Evolutionary conservation across 2,329 filamentous ascomycete genomes (phyloP), one percentile per base, ranked within the genome.

Genomic region (Aspergillus thermomutatus): DNA sequence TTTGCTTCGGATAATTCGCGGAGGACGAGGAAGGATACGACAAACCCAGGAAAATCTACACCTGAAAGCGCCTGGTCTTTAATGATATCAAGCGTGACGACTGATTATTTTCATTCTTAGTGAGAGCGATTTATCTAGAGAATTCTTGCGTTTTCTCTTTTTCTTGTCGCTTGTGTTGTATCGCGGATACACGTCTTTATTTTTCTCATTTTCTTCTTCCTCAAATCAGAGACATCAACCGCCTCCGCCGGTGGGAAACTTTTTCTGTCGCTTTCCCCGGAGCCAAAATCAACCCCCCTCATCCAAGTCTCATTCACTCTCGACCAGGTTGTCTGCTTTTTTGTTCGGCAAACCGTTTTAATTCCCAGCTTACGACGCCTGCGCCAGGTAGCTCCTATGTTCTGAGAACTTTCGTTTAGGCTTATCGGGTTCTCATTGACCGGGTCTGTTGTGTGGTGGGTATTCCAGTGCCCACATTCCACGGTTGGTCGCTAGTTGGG

Each of bases 381-480:
- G 48, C 49, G 49, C 62, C 23, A 26, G 60, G 59, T 66, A 64
- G 64, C 64, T 68, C 65, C 61, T 68, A 72, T 72, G 70, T 66
- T 66, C 5, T 62, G 62, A 66, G 62, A 70, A 71, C 66, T 47
- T 58, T 59, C 58, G 58, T 64, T 31, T 60, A 52, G 55, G 46
- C 48, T 41, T 57, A 64, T 56, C 49, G 60, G 61, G 50, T 57
- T 64, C 49, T 60, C 54, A 59, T 62, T 63, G 56, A 61, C 60
- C 59, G 58, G 58, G 59, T 57, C 59, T 61, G 60, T 63, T 65
- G 61, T 67, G 66, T 67, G 68, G 65, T 66, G 63, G 64, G 61
- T 67, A 63, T 64, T 63, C 49, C 52, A 53, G 60, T 67, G 61
- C 63, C 64, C 69, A 69, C 68, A 71, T 71, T 70, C 65, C 60